These are phyloP conservation scores for Fraxinus baroniana DNA, from an alignment of 305 asterid genomes.

Conservation along the genomic window DNA sequence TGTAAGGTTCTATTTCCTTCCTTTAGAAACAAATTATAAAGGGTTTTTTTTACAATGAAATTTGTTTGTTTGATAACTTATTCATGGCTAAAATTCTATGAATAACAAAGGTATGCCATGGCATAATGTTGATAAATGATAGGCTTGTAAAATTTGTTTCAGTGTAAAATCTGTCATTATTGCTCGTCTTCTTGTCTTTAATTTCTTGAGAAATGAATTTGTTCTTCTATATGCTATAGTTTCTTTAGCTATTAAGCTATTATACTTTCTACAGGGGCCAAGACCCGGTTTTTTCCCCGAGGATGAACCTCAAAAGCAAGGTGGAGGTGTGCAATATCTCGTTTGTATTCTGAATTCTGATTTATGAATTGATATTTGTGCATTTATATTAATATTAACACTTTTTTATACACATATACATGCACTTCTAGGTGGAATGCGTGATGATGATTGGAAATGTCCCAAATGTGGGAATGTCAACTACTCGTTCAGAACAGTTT, in stretches of 20 bases:
- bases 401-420: constrained; percentile 1
- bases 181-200: background rate
- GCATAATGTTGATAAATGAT: constrained; percentile 4
- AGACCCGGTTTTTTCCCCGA: constrained; percentile 66
- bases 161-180: background rate
- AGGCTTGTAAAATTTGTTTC: background rate
- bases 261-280: constrained; percentile 53
- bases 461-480: constrained; percentile 89
- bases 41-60: constrained; percentile 1
- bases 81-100: background rate
- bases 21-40: background rate
- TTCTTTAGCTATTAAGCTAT: constrained; percentile 3
- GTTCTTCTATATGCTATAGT: background rate
- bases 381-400: background rate
- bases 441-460: constrained; percentile 88
- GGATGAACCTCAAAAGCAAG: constrained; percentile 57
- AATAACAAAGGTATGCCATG: background rate
- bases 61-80: background rate
- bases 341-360: constrained; percentile 10
- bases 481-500: constrained; percentile 70
- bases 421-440: constrained; percentile 61
- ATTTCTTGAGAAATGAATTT: background rate
- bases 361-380: constrained; percentile 18
- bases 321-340: constrained; percentile 34
- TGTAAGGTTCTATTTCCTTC: background rate